Evolutionary conservation across 139 green algal genomes (phyloP).

Genomic region (Dunaliella primolecta): DNA sequence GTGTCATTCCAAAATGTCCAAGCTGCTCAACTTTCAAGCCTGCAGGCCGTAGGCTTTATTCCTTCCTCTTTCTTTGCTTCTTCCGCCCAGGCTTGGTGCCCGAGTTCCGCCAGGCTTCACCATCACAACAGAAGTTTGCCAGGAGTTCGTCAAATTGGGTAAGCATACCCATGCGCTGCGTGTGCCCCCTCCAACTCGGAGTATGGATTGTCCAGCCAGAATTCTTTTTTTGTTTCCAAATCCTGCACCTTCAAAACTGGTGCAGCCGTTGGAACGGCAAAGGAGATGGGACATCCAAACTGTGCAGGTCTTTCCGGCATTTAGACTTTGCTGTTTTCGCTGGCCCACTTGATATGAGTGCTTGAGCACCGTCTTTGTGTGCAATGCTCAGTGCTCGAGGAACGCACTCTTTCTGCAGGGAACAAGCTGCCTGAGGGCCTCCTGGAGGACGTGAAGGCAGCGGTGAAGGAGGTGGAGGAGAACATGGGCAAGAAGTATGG

Average conservation of each 20-base stretch:
- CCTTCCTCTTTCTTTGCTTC: too few relatives aligned
- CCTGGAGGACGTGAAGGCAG: not conserved
- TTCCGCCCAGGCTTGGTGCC: constrained; percentile 68
- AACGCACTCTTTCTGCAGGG: not conserved
- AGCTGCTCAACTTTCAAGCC: not conserved
- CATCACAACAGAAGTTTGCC: constrained; percentile 85
- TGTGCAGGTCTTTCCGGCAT: too few relatives aligned
- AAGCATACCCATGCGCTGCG: constrained; percentile 15
- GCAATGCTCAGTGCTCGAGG: too few relatives aligned
- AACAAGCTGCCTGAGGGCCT: constrained; percentile 1
- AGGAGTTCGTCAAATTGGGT: constrained; percentile 60
- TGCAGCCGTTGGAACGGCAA: too few relatives aligned
- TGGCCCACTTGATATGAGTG: not conserved
- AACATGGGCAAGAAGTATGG: constrained; percentile 66
- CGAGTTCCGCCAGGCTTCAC: constrained; percentile 85
- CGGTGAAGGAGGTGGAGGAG: constrained; percentile 59
- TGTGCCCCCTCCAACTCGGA: too few relatives aligned
- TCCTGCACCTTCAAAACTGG: too few relatives aligned
- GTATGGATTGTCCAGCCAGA: too few relatives aligned
- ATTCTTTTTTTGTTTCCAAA: too few relatives aligned
- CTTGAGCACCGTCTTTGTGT: too few relatives aligned
- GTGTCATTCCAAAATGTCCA: not conserved
- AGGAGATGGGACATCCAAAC: too few relatives aligned
- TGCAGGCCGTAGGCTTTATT: not conserved
- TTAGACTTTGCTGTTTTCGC: not conserved